Base-by-base conservation (phyloP, 2,329 filamentous ascomycete genomes). In the Fusarium phyllophilum region DNA sequence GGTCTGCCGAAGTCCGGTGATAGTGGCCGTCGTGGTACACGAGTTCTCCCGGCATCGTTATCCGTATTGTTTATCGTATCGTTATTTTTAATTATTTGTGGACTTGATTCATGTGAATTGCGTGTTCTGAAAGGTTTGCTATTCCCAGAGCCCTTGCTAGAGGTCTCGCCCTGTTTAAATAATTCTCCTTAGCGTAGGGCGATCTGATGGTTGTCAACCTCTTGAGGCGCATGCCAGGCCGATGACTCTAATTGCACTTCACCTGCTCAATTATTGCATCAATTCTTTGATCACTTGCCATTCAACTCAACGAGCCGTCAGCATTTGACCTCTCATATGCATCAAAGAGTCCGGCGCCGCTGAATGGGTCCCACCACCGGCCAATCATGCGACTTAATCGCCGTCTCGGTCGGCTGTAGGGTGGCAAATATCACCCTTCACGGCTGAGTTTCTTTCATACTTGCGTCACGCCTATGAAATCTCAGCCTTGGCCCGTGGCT, bases 11-110 rank as follows among this genome's bases (percentile, higher is more conserved):
- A 29, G 62, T 68, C 18, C 61, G 58, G 26, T 80, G 69, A 61
- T 81, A 82, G 62, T 77, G 80, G 18, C 79, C 80, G 61, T 82
- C 54, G 76, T 77, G 77, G 55, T 81, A 81, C 24, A 80, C 73
- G 39, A 81, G 77, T 52, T 79, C 76, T 36, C 66, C 52, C 22
- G 36, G 29, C 77, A 78, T 79, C 52, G 54, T 64, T 34, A 39
- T 29, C 56, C 42, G 56, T 58, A 26, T 36, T 34, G 56, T 58
- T 56, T 56, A 24, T 56, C 26, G 52, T 42, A 52, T 68, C 48
- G 45, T 66, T 55, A 39, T 48, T 62, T 51, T 69, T 64, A 48
- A 54, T 56, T 51, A 55, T n/a, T 29, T 42, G 63, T 61, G 63
- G 46, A 42, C 36, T 54, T 24, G 31, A 12, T 52, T 15, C 45